Evolutionary conservation across 164 flowering plant genomes (phyloP).

Genomic region (Paratinospora sagittata): DNA sequence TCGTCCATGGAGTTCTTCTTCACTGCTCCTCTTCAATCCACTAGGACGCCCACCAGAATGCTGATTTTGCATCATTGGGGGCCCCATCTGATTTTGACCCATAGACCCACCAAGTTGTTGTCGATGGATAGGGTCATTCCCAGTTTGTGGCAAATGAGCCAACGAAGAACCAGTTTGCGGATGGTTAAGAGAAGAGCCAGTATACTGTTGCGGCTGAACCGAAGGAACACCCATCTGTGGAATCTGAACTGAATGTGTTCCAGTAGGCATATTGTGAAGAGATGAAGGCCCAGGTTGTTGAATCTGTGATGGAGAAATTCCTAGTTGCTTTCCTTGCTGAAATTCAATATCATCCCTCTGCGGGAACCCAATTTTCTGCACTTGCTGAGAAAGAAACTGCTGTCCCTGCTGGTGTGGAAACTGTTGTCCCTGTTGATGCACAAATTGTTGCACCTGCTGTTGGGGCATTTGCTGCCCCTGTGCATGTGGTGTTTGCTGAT

Average conservation of each 20-base stretch:
- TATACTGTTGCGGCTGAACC: slow-evolving; percentile 35
- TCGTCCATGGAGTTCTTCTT: slow-evolving; percentile 41
- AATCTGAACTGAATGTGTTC: slow-evolving; percentile 31
- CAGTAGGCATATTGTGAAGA: slow-evolving; percentile 31
- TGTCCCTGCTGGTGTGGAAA: slow-evolving; percentile 34
- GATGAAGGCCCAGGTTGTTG: slow-evolving; percentile 36
- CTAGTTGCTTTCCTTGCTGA: slow-evolving; percentile 41
- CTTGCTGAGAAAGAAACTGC: slow-evolving; percentile 28
- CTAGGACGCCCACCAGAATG: slow-evolving; percentile 33
- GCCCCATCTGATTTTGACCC: slow-evolving; percentile 49
- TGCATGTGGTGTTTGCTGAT: slow-evolving; percentile 25
- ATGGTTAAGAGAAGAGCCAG: slow-evolving; percentile 28
- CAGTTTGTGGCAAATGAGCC: slow-evolving; percentile 30
- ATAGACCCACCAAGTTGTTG: slow-evolving; percentile 37
- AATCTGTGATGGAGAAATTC: slow-evolving; percentile 44
- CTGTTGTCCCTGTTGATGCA: slow-evolving; percentile 39
- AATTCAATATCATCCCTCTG: slow-evolving; percentile 51
- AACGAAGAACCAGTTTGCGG: slow-evolving; percentile 39
- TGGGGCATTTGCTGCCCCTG: slow-evolving; percentile 30
- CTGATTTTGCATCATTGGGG: slow-evolving; percentile 35
- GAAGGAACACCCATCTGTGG: slow-evolving; percentile 30
- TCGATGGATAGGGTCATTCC: slow-evolving; percentile 33
- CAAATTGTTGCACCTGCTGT: slow-evolving; percentile 32
- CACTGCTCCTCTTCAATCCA: slow-evolving; percentile 26
- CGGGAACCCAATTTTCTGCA: slow-evolving; percentile 23